These are phyloP conservation scores for Hymenoscyphus repandus DNA, from an alignment of 2,329 filamentous ascomycete species.

Conservation along the genomic window DNA sequence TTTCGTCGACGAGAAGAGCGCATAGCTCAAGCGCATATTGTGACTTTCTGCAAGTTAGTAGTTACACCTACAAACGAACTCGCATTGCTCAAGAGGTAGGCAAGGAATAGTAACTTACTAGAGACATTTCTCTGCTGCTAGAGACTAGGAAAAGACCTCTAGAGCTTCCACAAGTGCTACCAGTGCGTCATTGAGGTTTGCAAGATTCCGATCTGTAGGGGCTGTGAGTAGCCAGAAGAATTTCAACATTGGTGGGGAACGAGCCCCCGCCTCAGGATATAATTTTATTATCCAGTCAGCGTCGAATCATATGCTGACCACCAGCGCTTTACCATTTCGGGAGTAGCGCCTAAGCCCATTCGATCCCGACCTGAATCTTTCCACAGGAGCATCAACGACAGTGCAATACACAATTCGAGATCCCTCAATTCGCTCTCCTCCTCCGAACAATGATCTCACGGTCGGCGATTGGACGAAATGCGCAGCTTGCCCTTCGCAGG, in stretches of 20 bases:
- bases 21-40: conserved; percentile 83
- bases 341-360: not conserved
- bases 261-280: not conserved
- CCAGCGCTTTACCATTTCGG: not conserved
- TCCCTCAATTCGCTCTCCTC: conserved; percentile 29
- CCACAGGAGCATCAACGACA: conserved; percentile 11
- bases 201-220: conserved; percentile 3
- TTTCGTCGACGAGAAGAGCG: conserved; percentile 79
- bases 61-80: conserved; percentile 2
- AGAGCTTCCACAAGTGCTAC: conserved; percentile 69
- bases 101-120: conserved; percentile 41
- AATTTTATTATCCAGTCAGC: not conserved
- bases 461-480: conserved; percentile 58
- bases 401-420: conserved; percentile 11
- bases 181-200: conserved; percentile 36
- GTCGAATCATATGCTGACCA: too few relatives aligned
- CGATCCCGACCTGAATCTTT: conserved; percentile 2
- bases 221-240: not conserved
- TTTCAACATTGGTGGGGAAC: conserved; percentile 3
- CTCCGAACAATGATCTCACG: conserved; percentile 62
- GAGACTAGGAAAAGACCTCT: conserved; percentile 75
- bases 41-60: conserved; percentile 40
- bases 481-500: conserved; percentile 55
- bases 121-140: conserved; percentile 58
- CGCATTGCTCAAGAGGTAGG: conserved; percentile 16